phyloP scores from a whole-genome alignment of 1,139 yeast species.

The Suhomyces guaymorum region DNA sequence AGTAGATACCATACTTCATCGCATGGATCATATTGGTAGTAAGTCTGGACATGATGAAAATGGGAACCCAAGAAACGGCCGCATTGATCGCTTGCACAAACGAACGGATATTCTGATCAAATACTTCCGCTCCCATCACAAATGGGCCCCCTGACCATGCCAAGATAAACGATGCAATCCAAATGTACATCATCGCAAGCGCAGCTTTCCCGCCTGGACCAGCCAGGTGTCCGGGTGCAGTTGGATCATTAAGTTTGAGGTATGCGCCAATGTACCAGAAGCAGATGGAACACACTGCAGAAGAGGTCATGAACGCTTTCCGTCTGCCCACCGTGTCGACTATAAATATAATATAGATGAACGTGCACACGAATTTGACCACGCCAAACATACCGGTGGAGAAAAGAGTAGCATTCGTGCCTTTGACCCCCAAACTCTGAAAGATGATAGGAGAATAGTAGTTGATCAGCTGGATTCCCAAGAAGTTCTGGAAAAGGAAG shows the following conservation, averaged over 20 bases:
- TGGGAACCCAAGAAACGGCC: conserved; percentile 46
- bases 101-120: conserved; percentile 44
- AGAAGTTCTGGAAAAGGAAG: conserved; percentile 44
- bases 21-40: conserved; percentile 43
- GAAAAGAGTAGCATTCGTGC: conserved; percentile 40
- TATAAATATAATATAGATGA: conserved; percentile 37
- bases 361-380: conserved; percentile 41
- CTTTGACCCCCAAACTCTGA: conserved; percentile 40
- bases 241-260: conserved; percentile 40
- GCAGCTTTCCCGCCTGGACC: conserved; percentile 50
- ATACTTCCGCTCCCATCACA: conserved; percentile 45
- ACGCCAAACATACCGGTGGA: conserved; percentile 49
- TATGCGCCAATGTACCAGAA: conserved; percentile 49
- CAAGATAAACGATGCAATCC: conserved; percentile 45
- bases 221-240: conserved; percentile 34
- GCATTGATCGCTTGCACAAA: conserved; percentile 48
- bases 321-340: conserved; percentile 44
- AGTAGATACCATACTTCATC: conserved; percentile 45
- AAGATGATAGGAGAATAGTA: conserved; percentile 48
- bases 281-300: conserved; percentile 39
- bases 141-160: conserved; percentile 51
- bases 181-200: conserved; percentile 45
- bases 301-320: conserved; percentile 40
- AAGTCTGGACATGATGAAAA: conserved; percentile 42
- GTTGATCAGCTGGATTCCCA: conserved; percentile 49